Percentiles rank a stretch among this genome's conserved stretches.
These are phyloP conservation scores for Talaromyces sp. DNA, from an alignment of 2,329 filamentous ascomycete species.

Conservation along the genomic window DNA sequence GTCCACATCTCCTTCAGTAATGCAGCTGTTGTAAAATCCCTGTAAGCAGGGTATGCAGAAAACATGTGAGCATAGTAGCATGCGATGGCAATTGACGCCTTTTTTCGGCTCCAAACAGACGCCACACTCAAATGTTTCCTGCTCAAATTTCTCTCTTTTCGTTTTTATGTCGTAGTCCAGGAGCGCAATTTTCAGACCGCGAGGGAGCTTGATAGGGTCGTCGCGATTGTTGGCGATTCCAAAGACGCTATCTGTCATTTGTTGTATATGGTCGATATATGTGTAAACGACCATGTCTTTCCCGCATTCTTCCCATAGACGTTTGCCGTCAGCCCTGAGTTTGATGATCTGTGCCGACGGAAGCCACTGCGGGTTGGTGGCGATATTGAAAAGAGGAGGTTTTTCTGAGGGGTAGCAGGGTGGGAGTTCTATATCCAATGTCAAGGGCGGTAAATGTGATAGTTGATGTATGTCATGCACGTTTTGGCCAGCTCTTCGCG, in stretches of 20 bases:
- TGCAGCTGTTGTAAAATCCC: constrained; percentile 84
- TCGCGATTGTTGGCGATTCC: constrained; percentile 37
- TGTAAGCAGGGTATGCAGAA: constrained; percentile 85
- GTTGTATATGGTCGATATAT: constrained; percentile 56
- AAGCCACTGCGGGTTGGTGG: constrained; percentile 49
- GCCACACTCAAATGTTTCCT: constrained; percentile 79
- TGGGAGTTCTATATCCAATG: constrained; percentile 48
- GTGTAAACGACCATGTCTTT: constrained; percentile 51
- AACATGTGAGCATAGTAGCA: constrained; percentile 80
- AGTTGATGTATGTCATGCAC: constrained; percentile 35
- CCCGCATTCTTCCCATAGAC: constrained; percentile 57
- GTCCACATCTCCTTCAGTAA: constrained; percentile 74
- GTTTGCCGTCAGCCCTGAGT: constrained; percentile 42
- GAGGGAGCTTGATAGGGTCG: constrained; percentile 42
- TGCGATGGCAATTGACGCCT: constrained; percentile 70
- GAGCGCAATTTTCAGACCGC: constrained; percentile 59
- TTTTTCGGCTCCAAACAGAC: constrained; percentile 92
- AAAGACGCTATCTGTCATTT: constrained; percentile 52
- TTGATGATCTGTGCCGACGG: constrained; percentile 37
- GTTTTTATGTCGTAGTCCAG: constrained; percentile 73
- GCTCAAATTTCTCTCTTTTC: constrained; percentile 69
- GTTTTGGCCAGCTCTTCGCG: constrained; percentile 12
- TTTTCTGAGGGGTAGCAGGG: constrained; percentile 49
- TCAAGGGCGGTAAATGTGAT: constrained; percentile 52
- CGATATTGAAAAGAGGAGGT: constrained; percentile 46